Conservation (phyloP, 352 stramenopile genomes). For the Phytophthora syringae region DNA sequence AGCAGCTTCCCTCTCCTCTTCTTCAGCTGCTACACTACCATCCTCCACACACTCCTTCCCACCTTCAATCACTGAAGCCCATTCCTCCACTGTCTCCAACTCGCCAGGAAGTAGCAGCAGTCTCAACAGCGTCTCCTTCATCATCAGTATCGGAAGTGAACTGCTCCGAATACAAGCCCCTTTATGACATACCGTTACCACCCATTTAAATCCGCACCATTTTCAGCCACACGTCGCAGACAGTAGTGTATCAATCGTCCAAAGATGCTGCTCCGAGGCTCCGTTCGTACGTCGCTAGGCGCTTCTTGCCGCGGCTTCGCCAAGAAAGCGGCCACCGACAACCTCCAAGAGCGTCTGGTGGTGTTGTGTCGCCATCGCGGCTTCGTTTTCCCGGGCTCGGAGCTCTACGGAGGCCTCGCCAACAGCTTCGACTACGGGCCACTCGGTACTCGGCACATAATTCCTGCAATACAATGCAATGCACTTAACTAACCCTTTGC, state of each 20-base stretch:
- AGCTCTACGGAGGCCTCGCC: constrained; percentile 98
- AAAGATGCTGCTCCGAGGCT: constrained; percentile 15
- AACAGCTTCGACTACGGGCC: constrained; percentile 99
- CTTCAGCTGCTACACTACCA: neutral
- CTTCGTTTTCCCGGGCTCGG: constrained; percentile 94
- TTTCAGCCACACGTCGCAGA: constrained; percentile 7
- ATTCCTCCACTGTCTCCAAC: constrained; percentile 35
- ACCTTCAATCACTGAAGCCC: constrained; percentile 18
- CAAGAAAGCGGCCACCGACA: constrained; percentile 36
- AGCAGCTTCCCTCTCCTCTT: constrained; percentile 19
- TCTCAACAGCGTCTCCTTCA: constrained; percentile 28
- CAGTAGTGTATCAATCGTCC: constrained; percentile 1
- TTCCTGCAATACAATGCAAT: neutral
- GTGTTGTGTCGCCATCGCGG: constrained; percentile 90
- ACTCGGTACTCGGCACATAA: constrained; percentile 45
- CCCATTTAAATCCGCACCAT: neutral
- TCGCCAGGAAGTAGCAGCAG: constrained; percentile 29
- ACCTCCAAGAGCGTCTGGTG: constrained; percentile 78
- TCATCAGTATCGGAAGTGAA: neutral
- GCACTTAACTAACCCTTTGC: neutral
- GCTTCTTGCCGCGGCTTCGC: constrained; percentile 39
- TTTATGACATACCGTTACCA: neutral
- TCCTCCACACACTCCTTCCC: neutral
- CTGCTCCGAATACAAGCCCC: neutral
- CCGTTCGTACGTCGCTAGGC: constrained; percentile 6